Base-by-base conservation (phyloP, 345 rosid species). In the Noccaea bulbosa region DNA sequence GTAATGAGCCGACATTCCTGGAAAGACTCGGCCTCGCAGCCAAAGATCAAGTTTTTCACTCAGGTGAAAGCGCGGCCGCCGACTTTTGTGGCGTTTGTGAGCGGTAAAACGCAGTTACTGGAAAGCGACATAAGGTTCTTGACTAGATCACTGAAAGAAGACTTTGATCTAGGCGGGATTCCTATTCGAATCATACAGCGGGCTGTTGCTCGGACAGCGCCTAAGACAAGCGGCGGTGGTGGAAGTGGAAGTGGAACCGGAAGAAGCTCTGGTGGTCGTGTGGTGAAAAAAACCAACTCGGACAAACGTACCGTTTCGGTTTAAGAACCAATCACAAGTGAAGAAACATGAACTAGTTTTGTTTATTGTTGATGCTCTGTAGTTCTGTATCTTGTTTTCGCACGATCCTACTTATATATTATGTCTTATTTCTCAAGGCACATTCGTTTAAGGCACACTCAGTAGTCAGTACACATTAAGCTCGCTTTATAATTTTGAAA, bases 41-140 rank as follows among this genome's bases (percentile, higher is more conserved):
- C 96, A 17, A 94, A 88, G 86, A 85, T 94, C 58, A 94, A 94
- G 79, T 94, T 91, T 72, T 86, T 94, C 79, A 89, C 99, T 27
- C 99, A 94, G 67, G 99, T 94, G 80, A 94, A 94, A 88, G 99
- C 97, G 22, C 81, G 99, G 34, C 99, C 99, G 10, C 97, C 97
- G 0, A 94, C 99, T 62, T 94, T 94, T 71, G 90, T 94, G 0
- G 93, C 97, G 70, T 94, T 94, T 64, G 44, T 88, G 69, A 82
- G 82, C 4, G 95, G 96, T 72, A 91, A 81, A 80, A 83, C 80
- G 0, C 71, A 22, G 74, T 83, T 94, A 38, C 79, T 88, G 0
- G 96, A 89, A 30, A 83, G 93, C 3, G 92, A 94, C 62, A 61
- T 94, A 24, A 81, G 93, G 83, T 94, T 94, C 50, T 74, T 94